Base-by-base conservation (phyloP, 2,329 filamentous ascomycete species). In the Colletotrichum siamense region DNA sequence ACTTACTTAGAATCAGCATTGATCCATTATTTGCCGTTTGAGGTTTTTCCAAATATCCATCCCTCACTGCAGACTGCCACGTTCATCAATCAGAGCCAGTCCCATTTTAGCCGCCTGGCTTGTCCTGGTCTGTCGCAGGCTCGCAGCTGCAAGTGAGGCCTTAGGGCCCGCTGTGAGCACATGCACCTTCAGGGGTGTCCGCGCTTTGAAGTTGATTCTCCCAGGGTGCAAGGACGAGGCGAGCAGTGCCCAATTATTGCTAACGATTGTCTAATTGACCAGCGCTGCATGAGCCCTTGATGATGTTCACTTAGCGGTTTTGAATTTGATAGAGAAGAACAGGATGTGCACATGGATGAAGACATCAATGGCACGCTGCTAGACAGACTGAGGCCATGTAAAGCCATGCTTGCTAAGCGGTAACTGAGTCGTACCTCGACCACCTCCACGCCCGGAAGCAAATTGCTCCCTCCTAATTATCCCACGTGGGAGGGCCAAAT, bases 81-180 rank as follows among this genome's bases (percentile, higher is more conserved):
- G 13, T 28, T 36, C 49, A 71, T 65, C 34, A 66, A 59, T 49
- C 26, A 61, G 22, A 34, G 28, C 52, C 26, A 34, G 13, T 28
- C 72, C 24, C 61, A 49, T 59, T 55, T 62, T 52, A 65, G 49
- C 67, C 49, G 49, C 44, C 16, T n/a, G 52, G 72, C 72, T 34
- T 71, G 72, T 71, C 67, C 72, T 66, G 61, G 67, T 74, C 34
- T 24, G 16, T 68, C 64, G 39, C 44, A 32, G 61, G 44, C 44
- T 68, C 64, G 39, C 30, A 32, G 61, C 61, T 66, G 63, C 22
- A 28, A 16, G 64, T 49, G 64, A 65, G 55, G 55, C 22, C 55
- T 28, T 34, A 18, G 16, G 34, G 63, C 36, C 26, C 70, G 34
- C 63, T 32, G 18, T 3, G n/a, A 18, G 64, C 26, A 36, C 30